Conservation (phyloP, 2,329 filamentous ascomycete genomes). For the Xylaria sp. region DNA sequence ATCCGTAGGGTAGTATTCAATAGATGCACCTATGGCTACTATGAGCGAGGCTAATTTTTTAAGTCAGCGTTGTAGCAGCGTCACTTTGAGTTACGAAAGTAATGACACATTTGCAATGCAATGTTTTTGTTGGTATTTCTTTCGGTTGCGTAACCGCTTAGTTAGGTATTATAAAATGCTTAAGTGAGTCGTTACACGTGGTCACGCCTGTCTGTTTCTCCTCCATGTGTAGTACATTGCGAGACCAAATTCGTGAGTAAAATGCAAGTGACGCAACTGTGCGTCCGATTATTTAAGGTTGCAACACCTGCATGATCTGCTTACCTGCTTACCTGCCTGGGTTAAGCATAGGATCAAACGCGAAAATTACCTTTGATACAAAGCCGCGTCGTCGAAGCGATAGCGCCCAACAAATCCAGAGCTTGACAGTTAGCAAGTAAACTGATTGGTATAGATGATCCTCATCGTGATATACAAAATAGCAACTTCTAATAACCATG, state of each 20-base stretch:
- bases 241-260: background rate
- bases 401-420: background rate
- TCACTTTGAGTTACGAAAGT: background rate
- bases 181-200: background rate
- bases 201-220: background rate
- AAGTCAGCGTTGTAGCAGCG: slow-evolving; percentile 9
- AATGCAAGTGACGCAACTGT: slow-evolving; percentile 27
- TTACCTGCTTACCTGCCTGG: background rate
- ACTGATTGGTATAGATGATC: background rate
- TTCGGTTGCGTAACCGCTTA: slow-evolving; percentile 16
- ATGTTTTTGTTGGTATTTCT: background rate
- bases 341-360: background rate
- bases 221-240: background rate
- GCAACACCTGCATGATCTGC: slow-evolving; percentile 1
- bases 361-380: background rate
- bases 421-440: background rate
- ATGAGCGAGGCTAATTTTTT: background rate
- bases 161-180: slow-evolving; percentile 2
- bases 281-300: slow-evolving; percentile 15
- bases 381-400: background rate
- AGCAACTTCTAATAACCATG: background rate
- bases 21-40: background rate
- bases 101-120: background rate
- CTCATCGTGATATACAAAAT: slow-evolving; percentile 1
- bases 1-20: background rate